Conservation (phyloP, 495 filamentous ascomycete species). For the Hyaloscypha bicolor region DNA sequence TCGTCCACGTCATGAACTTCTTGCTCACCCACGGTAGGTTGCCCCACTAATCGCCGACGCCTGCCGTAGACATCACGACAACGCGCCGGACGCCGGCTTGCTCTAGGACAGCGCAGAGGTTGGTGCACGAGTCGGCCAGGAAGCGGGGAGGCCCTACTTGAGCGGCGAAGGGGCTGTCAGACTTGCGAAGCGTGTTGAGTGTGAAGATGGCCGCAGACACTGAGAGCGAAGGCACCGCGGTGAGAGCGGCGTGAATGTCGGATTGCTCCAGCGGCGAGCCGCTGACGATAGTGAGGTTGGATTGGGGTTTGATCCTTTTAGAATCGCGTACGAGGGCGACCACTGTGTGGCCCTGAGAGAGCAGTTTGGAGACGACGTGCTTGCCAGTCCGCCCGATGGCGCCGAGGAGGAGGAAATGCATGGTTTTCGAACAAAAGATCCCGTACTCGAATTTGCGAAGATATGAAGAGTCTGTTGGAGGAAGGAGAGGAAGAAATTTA, state of each 20-base stretch:
- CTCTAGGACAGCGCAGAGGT: conserved; percentile 43
- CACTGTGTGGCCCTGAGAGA: conserved; percentile 35
- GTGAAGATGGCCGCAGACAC: conserved; percentile 47
- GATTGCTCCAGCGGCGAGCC: conserved; percentile 45
- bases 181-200: conserved; percentile 45
- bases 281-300: conserved; percentile 34
- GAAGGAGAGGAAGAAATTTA: conserved; percentile 24
- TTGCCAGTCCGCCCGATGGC: conserved; percentile 46
- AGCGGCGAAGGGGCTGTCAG: conserved; percentile 48
- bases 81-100: conserved; percentile 41
- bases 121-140: conserved; percentile 48
- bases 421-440: conserved; percentile 30
- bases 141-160: conserved; percentile 45
- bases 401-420: conserved; percentile 48
- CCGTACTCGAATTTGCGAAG: no score
- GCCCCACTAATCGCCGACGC: conserved; percentile 48
- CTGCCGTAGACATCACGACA: conserved; percentile 49
- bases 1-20: conserved; percentile 46
- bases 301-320: conserved; percentile 30
- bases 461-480: conserved; percentile 28
- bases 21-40: conserved; percentile 45
- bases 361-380: conserved; percentile 42
- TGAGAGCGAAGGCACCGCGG: conserved; percentile 27
- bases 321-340: conserved; percentile 36
- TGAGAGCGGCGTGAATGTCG: conserved; percentile 42